phyloP scores from a whole-genome alignment of 306 rosid genomes.

The Castanopsis chinensis region DNA sequence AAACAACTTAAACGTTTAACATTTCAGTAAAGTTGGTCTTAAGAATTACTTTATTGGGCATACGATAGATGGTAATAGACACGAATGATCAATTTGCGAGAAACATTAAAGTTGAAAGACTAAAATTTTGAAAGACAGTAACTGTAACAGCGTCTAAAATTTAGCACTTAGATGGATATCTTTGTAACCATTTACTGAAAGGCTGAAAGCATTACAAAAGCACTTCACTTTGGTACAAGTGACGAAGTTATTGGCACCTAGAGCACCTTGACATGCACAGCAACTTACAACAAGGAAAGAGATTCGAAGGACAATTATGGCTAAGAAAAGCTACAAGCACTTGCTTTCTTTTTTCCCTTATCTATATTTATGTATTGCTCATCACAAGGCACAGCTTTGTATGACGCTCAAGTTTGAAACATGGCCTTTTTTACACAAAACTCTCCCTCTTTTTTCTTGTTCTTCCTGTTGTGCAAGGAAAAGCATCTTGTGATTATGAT shows the following conservation, averaged over 20 bases:
- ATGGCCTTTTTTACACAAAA: conserved; percentile 14
- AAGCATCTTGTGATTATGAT: not conserved
- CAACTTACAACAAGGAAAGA: conserved; percentile 9
- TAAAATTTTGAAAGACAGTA: too few species aligned
- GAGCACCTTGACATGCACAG: not conserved
- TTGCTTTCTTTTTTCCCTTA: not conserved
- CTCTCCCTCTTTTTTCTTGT: not conserved
- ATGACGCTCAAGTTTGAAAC: not conserved
- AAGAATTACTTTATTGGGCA: too few species aligned
- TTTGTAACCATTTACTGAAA: too few species aligned
- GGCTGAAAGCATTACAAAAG: too few species aligned
- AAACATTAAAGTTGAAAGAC: too few species aligned
- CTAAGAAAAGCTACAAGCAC: not conserved
- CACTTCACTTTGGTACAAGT: not conserved
- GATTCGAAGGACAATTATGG: not conserved
- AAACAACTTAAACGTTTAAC: too few species aligned
- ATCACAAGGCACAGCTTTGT: not conserved
- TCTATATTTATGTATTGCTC: not conserved
- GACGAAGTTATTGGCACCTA: not conserved
- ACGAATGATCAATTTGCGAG: too few species aligned
- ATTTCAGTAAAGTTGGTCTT: too few species aligned
- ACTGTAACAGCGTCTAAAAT: too few species aligned
- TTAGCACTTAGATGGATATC: too few species aligned
- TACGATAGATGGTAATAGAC: too few species aligned
- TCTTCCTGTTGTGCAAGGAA: not conserved